phyloP scores from a whole-genome alignment of 768 basidiomycete genomes.

The Phlebiopsis gigantea region DNA sequence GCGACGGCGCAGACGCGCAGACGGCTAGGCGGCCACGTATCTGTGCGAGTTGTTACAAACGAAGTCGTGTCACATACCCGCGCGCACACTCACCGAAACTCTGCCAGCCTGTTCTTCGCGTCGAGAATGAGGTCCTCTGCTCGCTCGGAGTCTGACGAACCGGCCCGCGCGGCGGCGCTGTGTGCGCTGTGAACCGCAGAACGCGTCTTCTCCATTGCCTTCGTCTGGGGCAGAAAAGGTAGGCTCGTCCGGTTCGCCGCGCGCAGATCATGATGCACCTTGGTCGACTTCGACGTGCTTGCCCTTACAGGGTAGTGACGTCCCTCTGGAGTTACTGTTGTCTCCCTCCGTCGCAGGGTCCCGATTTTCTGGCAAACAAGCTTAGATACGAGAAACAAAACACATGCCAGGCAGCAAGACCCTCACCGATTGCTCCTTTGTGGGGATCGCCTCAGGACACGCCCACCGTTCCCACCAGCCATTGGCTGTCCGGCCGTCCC shows the following conservation, averaged over 20 bases:
- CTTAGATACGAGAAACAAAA: neutral
- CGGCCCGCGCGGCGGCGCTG: conserved; percentile 17
- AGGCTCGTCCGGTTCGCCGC: conserved; percentile 18
- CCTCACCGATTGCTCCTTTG: conserved; percentile 10
- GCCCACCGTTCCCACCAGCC: conserved; percentile 54
- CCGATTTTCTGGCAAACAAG: conserved; percentile 24
- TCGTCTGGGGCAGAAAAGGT: conserved; percentile 15
- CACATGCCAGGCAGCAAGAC: conserved; percentile 1
- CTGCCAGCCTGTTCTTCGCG: conserved; percentile 17
- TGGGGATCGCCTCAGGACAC: conserved; percentile 18
- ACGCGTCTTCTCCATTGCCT: conserved; percentile 9
- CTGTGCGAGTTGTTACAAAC: neutral
- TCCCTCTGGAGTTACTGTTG: conserved; percentile 42
- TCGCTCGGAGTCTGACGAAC: conserved; percentile 8
- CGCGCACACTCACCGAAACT: conserved; percentile 22
- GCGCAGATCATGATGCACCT: conserved; percentile 20
- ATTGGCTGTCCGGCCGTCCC: conserved; percentile 30
- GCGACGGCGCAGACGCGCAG: neutral
- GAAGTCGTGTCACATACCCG: conserved; percentile 1
- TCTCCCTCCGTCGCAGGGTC: conserved; percentile 38
- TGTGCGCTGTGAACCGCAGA: conserved; percentile 3
- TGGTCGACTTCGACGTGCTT: conserved; percentile 13
- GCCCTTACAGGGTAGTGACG: conserved; percentile 26
- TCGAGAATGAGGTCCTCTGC: neutral
- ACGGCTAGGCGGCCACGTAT: conserved; percentile 7